A percentile compares a stretch with the other conserved stretches of the same genome.
Conservation (phyloP, 2,329 filamentous ascomycete genomes). For the Trichoderma sp. region DNA sequence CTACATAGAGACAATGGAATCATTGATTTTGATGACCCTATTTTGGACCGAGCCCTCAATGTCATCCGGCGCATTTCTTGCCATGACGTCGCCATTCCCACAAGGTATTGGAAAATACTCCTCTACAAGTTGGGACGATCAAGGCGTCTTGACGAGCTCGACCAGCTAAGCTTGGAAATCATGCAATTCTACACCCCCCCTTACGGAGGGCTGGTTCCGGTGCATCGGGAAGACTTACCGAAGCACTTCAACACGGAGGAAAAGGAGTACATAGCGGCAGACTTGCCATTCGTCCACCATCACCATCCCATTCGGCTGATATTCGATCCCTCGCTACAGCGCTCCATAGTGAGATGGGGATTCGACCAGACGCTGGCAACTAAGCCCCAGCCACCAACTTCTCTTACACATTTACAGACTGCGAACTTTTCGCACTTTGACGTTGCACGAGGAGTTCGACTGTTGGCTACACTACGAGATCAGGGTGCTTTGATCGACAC, state of each 20-base stretch:
- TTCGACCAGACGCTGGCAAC: conserved; percentile 39
- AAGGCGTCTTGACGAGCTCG: conserved; percentile 44
- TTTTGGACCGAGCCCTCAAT: conserved; percentile 33
- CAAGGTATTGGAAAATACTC: conserved; percentile 42
- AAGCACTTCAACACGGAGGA: not conserved
- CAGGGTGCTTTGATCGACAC: conserved; percentile 36
- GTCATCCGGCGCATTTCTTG: conserved; percentile 29
- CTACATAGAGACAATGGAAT: not conserved
- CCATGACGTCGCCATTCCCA: conserved; percentile 36
- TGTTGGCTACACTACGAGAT: conserved; percentile 35
- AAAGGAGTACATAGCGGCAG: conserved; percentile 33
- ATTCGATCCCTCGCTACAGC: conserved; percentile 41
- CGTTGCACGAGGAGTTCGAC: conserved; percentile 36
- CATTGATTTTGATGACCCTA: conserved; percentile 19
- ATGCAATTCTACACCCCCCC: conserved; percentile 37
- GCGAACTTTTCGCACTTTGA: conserved; percentile 29
- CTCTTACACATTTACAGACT: conserved; percentile 14
- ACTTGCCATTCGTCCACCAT: conserved; percentile 40
- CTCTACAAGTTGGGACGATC: conserved; percentile 44
- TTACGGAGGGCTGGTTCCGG: conserved; percentile 37
- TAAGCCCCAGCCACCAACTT: conserved; percentile 20
- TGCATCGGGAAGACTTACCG: conserved; percentile 45
- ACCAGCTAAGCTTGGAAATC: conserved; percentile 43
- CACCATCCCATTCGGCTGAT: conserved; percentile 48
- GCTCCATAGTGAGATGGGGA: conserved; percentile 43